These are phyloP conservation scores for Papiliotrema nemorosa DNA, from an alignment of 1,284 basidiomycete species.

Conservation along the genomic window DNA sequence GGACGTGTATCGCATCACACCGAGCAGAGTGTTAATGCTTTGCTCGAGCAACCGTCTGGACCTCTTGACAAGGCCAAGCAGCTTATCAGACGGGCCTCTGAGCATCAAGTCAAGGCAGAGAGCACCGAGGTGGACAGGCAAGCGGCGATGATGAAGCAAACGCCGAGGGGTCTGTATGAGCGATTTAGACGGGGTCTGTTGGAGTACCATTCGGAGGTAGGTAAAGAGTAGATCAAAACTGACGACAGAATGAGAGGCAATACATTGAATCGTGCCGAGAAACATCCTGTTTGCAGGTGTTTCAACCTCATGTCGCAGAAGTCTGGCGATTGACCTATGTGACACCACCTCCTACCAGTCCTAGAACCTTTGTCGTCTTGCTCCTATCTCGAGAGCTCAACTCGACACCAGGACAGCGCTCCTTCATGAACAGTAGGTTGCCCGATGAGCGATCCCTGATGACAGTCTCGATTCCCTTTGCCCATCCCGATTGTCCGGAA, in stretches of 20 bases:
- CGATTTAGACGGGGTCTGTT: slow-evolving; percentile 41
- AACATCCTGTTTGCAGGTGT: slow-evolving; percentile 41
- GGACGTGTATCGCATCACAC: slow-evolving; percentile 19
- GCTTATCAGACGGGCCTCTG: not conserved
- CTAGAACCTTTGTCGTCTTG: slow-evolving; percentile 45
- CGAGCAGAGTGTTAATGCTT: not conserved
- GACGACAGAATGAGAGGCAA: slow-evolving; percentile 30
- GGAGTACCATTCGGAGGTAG: slow-evolving; percentile 40
- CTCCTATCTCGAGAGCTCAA: slow-evolving; percentile 36
- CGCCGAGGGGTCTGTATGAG: slow-evolving; percentile 37
- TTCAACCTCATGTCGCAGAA: slow-evolving; percentile 41
- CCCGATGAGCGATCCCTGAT: slow-evolving; percentile 3
- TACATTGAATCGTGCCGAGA: slow-evolving; percentile 46
- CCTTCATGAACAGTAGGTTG: slow-evolving; percentile 43
- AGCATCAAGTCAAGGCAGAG: not conserved
- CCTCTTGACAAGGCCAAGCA: not conserved
- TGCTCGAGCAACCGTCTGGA: not conserved
- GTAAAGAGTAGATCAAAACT: slow-evolving; percentile 2
- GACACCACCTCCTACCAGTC: slow-evolving; percentile 44
- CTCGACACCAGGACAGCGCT: slow-evolving; percentile 25
- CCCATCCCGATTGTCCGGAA: slow-evolving; percentile 37
- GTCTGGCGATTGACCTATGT: slow-evolving; percentile 47
- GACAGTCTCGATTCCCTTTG: slow-evolving; percentile 43
- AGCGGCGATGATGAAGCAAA: slow-evolving; percentile 20
- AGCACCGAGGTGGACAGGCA: not conserved